Percentiles rank a stretch among this genome's conserved stretches.
These are phyloP conservation scores for Polytrichum commune DNA, from an alignment of 225 moss, liverwort and hornwort genomes.

Conservation along the genomic window DNA sequence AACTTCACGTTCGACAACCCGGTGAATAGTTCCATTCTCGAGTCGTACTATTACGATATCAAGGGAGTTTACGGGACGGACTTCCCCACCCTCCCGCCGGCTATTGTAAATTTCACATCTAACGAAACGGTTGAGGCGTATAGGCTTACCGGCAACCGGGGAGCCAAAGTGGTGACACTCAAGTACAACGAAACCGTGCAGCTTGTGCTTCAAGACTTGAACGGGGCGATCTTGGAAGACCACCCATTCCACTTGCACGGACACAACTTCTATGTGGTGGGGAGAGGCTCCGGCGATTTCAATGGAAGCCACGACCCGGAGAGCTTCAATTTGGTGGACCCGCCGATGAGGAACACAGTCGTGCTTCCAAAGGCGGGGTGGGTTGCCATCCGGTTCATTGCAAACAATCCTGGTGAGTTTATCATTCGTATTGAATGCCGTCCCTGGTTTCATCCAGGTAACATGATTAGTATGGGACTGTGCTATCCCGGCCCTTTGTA, in stretches of 20 bases:
- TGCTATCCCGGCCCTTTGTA: too few species aligned
- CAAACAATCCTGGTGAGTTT: conserved; percentile 29
- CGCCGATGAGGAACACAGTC: conserved; percentile 21
- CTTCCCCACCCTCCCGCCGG: conserved; percentile 3
- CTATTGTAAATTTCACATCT: too few species aligned
- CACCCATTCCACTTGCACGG: background rate
- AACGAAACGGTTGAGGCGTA: too few species aligned
- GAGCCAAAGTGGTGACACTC: background rate
- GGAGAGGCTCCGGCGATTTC: conserved; percentile 20
- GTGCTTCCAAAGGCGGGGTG: conserved; percentile 24
- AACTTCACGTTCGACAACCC: conserved; percentile 14
- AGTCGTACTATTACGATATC: conserved; percentile 4
- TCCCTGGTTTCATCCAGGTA: too few species aligned
- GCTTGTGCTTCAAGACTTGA: background rate
- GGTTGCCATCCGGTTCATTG: conserved; percentile 26
- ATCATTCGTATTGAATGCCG: too few species aligned
- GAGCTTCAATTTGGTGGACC: conserved; percentile 21
- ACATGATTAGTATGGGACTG: too few species aligned
- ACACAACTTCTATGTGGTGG: conserved; percentile 11
- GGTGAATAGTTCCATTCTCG: conserved; percentile 1
- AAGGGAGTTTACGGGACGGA: background rate
- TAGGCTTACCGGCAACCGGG: background rate
- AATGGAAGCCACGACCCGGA: background rate
- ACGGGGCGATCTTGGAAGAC: background rate
- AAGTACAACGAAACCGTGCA: background rate